Percentiles rank a stretch among this genome's conserved stretches.
Evolutionary conservation across 352 stramenopile genomes (phyloP).

Genomic region (Chrysophaeum taylorii): DNA sequence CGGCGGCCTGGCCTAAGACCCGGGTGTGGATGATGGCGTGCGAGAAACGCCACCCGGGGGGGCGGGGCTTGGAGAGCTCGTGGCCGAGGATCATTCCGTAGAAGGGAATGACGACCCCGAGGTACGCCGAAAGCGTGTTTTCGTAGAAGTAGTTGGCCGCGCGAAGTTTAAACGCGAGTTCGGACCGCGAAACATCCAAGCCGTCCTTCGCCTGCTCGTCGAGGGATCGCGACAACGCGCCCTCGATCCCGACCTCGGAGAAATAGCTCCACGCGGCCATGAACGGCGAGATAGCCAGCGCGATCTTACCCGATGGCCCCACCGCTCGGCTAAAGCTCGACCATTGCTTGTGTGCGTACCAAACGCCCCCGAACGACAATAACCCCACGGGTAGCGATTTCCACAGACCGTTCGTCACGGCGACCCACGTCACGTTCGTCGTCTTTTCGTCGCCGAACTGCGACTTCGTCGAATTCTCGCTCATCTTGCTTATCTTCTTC

Average conservation of each 20-base stretch:
- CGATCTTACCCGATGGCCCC: not conserved
- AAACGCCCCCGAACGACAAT: not conserved
- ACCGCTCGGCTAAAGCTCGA: not conserved
- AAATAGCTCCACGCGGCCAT: not conserved
- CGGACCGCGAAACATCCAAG: too few relatives aligned
- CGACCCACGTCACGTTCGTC: not conserved
- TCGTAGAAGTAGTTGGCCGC: not conserved
- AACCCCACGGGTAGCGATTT: not conserved
- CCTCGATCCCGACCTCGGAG: not conserved
- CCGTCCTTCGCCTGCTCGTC: too few relatives aligned
- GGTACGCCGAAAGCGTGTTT: not conserved
- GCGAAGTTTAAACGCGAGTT: not conserved
- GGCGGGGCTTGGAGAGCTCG: conserved; percentile 7
- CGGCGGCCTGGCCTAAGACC: conserved; percentile 9
- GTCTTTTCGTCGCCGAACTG: too few relatives aligned
- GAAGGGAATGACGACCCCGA: not conserved
- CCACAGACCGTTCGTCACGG: not conserved
- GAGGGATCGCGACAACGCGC: not conserved
- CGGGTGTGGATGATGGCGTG: conserved; percentile 12
- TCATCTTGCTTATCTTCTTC: too few relatives aligned
- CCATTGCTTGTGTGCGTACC: not conserved
- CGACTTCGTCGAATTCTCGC: too few relatives aligned
- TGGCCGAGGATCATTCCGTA: conserved; percentile 3
- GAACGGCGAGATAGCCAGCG: not conserved
- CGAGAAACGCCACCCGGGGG: conserved; percentile 4